These are phyloP conservation scores for Coemansia pectinata DNA, from an alignment of 192 early-diverging fungal species.

Conservation along the genomic window DNA sequence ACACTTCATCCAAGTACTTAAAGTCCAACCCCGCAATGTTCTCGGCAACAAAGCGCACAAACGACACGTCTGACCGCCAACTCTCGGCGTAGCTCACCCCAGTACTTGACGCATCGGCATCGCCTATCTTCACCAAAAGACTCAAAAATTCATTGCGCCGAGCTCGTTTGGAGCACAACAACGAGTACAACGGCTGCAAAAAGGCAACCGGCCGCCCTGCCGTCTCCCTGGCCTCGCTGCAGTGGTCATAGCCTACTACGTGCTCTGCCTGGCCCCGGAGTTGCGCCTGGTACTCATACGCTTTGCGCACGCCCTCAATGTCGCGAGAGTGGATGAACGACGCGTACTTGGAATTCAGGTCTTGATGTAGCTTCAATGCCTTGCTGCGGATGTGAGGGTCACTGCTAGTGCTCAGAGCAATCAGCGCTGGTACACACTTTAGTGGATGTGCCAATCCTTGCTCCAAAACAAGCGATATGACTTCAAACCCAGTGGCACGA, in stretches of 20 bases:
- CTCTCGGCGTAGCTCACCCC: neutral
- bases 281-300: conserved; percentile 72
- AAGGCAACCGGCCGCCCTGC: conserved; percentile 56
- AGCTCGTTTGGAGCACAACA: conserved; percentile 64
- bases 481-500: conserved; percentile 74
- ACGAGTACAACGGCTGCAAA: conserved; percentile 67
- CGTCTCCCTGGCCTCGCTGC: conserved; percentile 22
- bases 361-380: conserved; percentile 70
- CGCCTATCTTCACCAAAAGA: conserved; percentile 67
- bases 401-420: conserved; percentile 78
- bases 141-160: conserved; percentile 74
- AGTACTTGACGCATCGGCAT: conserved; percentile 55
- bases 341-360: conserved; percentile 80
- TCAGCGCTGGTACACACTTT: conserved; percentile 85
- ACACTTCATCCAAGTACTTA: conserved; percentile 78
- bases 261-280: conserved; percentile 25
- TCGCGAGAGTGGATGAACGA: conserved; percentile 85
- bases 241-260: conserved; percentile 50
- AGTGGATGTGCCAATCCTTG: conserved; percentile 92
- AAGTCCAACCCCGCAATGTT: conserved; percentile 80
- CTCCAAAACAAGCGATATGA: conserved; percentile 77
- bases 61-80: conserved; percentile 57
- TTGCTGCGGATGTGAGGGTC: conserved; percentile 66
- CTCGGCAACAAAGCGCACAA: conserved; percentile 78
- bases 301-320: conserved; percentile 71